Evolutionary conservation across 495 filamentous ascomycete genomes (phyloP).

Genomic region (Penicillium roqueforti): DNA sequence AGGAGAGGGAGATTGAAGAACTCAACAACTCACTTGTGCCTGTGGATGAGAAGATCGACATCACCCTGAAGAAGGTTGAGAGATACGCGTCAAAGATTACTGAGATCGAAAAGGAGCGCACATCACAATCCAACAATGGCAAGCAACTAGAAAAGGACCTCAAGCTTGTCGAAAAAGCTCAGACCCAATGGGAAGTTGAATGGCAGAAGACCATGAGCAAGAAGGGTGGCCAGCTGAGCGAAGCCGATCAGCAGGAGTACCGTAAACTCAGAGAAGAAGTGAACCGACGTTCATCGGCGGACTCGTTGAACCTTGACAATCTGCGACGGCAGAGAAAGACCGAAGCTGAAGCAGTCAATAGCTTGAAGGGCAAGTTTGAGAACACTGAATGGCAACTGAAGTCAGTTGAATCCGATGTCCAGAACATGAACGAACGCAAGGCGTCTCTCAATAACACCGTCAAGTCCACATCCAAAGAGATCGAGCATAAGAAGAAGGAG

Average conservation of each 20-base stretch:
- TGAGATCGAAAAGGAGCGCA: constrained; percentile 70
- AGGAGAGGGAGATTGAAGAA: constrained; percentile 85
- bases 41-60: constrained; percentile 87
- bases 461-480: constrained; percentile 66
- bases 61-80: constrained; percentile 66
- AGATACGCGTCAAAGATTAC: constrained; percentile 61
- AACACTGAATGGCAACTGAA: constrained; percentile 65
- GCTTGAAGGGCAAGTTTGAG: constrained; percentile 80
- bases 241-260: constrained; percentile 86
- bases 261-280: constrained; percentile 81
- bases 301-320: constrained; percentile 80
- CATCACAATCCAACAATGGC: constrained; percentile 59
- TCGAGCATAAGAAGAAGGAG: constrained; percentile 86
- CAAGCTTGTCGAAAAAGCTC: constrained; percentile 80
- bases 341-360: constrained; percentile 83
- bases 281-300: constrained; percentile 73
- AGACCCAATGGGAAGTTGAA: constrained; percentile 82
- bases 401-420: constrained; percentile 68
- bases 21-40: constrained; percentile 82
- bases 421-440: constrained; percentile 63
- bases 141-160: constrained; percentile 75
- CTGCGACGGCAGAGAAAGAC: constrained; percentile 80
- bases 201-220: constrained; percentile 79
- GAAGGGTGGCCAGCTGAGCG: constrained; percentile 78
- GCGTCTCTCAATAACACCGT: constrained; percentile 53